Conservation (phyloP, 129 eudicot genomes). For the Apium graveolens region DNA sequence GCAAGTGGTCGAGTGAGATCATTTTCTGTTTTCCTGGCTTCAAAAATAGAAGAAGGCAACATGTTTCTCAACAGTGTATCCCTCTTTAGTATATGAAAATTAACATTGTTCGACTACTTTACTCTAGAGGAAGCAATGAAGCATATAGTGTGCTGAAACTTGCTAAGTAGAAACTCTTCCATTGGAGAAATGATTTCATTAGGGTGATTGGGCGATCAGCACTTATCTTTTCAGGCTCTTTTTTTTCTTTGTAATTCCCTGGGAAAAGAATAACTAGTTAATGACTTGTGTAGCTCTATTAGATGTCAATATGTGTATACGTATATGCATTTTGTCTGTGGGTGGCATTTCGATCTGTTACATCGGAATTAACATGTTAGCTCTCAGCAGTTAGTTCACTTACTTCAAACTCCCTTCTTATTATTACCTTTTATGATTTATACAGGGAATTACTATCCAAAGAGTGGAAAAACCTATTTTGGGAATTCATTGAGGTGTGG, state of each 20-base stretch:
- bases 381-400: background rate
- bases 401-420: background rate
- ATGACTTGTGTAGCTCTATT: background rate
- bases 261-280: background rate
- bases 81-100: background rate
- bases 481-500: conserved; percentile 86
- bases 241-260: too few relatives aligned
- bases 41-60: too few relatives aligned
- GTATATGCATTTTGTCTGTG: background rate
- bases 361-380: background rate
- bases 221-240: background rate
- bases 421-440: background rate
- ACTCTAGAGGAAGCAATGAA: background rate
- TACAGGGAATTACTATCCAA: conserved; percentile 77
- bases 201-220: background rate
- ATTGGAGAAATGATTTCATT: background rate
- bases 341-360: background rate
- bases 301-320: background rate
- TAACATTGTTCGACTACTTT: background rate
- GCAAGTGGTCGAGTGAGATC: background rate
- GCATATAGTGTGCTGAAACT: background rate
- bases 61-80: background rate
- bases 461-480: conserved; percentile 76
- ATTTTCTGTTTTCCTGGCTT: background rate
- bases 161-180: background rate